Evolutionary conservation across 495 filamentous ascomycete genomes (phyloP).

Genomic region (Rusavskia elegans): DNA sequence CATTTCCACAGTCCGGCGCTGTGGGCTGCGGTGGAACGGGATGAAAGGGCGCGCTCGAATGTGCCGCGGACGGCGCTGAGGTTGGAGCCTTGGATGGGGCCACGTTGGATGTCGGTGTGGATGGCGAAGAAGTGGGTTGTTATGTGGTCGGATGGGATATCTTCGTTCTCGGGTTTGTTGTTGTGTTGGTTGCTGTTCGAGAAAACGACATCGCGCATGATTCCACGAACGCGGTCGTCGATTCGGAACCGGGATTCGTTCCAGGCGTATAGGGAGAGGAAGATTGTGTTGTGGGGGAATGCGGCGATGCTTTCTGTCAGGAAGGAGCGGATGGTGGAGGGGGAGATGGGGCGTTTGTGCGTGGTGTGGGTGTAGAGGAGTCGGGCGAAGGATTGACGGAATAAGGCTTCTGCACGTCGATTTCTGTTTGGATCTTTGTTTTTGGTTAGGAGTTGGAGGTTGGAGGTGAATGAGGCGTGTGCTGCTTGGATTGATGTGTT

Average conservation of each 20-base stretch:
- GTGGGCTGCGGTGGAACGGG: slow-evolving; percentile 6
- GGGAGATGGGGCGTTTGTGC: slow-evolving; percentile 39
- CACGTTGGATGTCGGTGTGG: slow-evolving; percentile 39
- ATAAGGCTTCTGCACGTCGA: slow-evolving; percentile 27
- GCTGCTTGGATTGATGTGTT: slow-evolving; percentile 18
- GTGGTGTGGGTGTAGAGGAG: slow-evolving; percentile 54
- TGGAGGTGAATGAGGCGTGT: slow-evolving; percentile 34
- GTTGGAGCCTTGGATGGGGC: slow-evolving; percentile 32
- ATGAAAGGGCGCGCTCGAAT: slow-evolving; percentile 51
- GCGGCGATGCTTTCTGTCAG: slow-evolving; percentile 39
- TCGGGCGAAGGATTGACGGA: slow-evolving; percentile 50
- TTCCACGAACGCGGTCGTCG: slow-evolving; percentile 52
- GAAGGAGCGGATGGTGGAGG: slow-evolving; percentile 40
- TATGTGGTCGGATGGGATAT: slow-evolving; percentile 22
- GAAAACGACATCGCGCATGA: slow-evolving; percentile 33
- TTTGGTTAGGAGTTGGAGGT: slow-evolving; percentile 22
- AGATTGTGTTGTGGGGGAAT: slow-evolving; percentile 67
- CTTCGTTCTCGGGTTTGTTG: slow-evolving; percentile 18
- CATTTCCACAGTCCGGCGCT: slow-evolving; percentile 46
- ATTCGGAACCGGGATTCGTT: slow-evolving; percentile 52
- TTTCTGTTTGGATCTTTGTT: slow-evolving; percentile 8
- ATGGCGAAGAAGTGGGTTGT: slow-evolving; percentile 52
- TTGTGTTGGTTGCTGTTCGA: slow-evolving; percentile 2
- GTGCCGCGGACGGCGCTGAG: slow-evolving; percentile 43
- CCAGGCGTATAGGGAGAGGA: slow-evolving; percentile 56